A percentile compares a stretch with the other conserved stretches of the same genome.
Conservation (phyloP, 1,284 basidiomycete genomes). For the Naganishia sp. region DNA sequence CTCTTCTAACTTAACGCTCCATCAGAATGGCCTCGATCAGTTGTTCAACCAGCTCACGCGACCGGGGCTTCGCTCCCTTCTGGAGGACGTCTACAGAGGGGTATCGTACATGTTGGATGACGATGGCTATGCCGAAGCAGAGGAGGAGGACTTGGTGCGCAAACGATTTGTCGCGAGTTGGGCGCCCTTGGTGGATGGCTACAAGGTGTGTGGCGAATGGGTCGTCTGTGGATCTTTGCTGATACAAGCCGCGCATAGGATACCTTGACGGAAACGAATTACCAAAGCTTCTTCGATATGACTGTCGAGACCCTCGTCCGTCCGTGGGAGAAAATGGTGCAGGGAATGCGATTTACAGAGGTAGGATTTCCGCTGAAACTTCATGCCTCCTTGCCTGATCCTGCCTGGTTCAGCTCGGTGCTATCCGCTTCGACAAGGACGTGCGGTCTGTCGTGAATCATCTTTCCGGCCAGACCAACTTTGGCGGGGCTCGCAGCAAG, state of each 20-base stretch:
- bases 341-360: constrained; percentile 83
- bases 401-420: constrained; percentile 70
- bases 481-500: constrained; percentile 86
- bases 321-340: constrained; percentile 89
- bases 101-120: constrained; percentile 87
- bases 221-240: background rate
- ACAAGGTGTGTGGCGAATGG: constrained; percentile 62
- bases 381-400: background rate
- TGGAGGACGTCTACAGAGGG: constrained; percentile 86
- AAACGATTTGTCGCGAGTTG: constrained; percentile 84
- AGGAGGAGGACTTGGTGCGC: constrained; percentile 79
- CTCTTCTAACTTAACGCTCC: constrained; percentile 22
- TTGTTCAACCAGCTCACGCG: constrained; percentile 89
- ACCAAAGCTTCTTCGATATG: constrained; percentile 77
- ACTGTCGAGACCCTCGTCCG: constrained; percentile 81
- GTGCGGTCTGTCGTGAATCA: constrained; percentile 78
- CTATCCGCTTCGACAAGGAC: constrained; percentile 93
- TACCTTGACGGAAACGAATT: constrained; percentile 82
- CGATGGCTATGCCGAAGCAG: constrained; percentile 75
- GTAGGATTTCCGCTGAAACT: constrained; percentile 53
- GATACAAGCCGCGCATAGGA: constrained; percentile 58
- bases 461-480: constrained; percentile 79
- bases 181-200: constrained; percentile 79
- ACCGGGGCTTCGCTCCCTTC: constrained; percentile 76
- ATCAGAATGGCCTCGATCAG: constrained; percentile 81